A percentile compares a stretch with the other conserved stretches of the same genome.
Conservation (phyloP, 2,329 filamentous ascomycete species). For the Epichloe hybrida region DNA sequence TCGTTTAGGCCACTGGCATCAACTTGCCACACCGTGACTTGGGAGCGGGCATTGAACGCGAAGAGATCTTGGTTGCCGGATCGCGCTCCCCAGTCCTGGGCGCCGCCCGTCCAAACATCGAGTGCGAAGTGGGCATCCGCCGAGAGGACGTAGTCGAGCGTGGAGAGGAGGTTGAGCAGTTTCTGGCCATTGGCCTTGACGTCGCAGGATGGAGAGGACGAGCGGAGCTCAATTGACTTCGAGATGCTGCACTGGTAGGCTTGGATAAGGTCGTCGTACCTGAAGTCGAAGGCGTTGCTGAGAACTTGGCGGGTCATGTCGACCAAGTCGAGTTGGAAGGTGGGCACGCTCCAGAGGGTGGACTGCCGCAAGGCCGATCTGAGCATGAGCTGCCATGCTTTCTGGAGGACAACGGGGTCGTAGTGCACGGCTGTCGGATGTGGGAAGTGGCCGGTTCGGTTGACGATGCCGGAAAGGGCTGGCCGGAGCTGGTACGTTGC, state of each 20-base stretch:
- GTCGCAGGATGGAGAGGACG: constrained; percentile 5
- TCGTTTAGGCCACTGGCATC: constrained; percentile 23
- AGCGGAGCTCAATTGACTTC: constrained; percentile 10
- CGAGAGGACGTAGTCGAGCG: constrained; percentile 27
- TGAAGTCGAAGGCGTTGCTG: constrained; percentile 28
- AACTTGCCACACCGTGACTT: constrained; percentile 34
- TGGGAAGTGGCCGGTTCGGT: constrained; percentile 22
- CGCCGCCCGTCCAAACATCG: constrained; percentile 25
- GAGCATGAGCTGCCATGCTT: constrained; percentile 26
- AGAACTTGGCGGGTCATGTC: constrained; percentile 35
- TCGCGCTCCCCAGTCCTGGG: constrained; percentile 16
- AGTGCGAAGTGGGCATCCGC: constrained; percentile 29
- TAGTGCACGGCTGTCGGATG: constrained; percentile 29
- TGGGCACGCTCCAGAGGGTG: constrained; percentile 25
- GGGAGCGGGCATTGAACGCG: constrained; percentile 33
- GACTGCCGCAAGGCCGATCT: constrained; percentile 18
- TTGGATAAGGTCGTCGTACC: constrained; percentile 23
- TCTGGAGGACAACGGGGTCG: constrained; percentile 21
- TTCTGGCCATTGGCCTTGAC: constrained; percentile 11
- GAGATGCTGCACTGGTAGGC: constrained; percentile 14
- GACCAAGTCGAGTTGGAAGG: constrained; percentile 33
- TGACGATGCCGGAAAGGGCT: constrained; percentile 24
- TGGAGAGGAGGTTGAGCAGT: constrained; percentile 20
- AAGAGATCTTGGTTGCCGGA: constrained; percentile 19
- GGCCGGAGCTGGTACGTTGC: constrained; percentile 33